A percentile compares a stretch with the other conserved stretches of the same genome.
These are phyloP conservation scores for Cercospora brassicicola DNA, from an alignment of 2,329 filamentous ascomycete genomes.

Conservation along the genomic window DNA sequence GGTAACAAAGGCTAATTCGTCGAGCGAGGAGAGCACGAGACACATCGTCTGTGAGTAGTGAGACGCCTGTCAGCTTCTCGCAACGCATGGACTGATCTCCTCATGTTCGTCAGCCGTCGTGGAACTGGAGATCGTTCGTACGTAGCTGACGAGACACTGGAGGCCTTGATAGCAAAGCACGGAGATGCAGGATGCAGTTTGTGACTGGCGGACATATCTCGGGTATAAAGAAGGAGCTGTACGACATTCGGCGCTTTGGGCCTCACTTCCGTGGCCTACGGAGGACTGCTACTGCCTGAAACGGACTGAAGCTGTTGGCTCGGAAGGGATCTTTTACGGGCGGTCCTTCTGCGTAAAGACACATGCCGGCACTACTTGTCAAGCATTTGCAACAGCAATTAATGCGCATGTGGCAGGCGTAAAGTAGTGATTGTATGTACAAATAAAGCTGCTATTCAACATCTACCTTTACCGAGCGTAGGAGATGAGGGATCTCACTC, in stretches of 20 bases:
- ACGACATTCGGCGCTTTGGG: background rate
- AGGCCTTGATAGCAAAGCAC: background rate
- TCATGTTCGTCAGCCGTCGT: background rate
- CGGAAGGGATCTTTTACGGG: background rate
- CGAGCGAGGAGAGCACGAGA: background rate
- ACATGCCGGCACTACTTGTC: background rate
- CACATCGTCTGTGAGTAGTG: background rate
- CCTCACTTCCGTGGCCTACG: background rate
- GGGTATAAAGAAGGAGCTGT: background rate
- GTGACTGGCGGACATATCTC: background rate
- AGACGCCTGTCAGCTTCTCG: background rate
- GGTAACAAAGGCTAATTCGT: background rate
- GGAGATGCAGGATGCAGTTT: background rate
- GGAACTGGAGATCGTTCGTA: background rate
- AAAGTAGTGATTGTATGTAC: background rate
- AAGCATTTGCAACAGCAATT: background rate
- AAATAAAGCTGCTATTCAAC: background rate
- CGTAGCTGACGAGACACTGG: background rate
- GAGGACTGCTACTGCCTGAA: background rate
- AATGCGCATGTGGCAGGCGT: background rate
- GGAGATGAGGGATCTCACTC: background rate
- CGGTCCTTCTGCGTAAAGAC: background rate
- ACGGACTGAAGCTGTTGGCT: background rate
- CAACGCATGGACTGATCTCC: background rate
- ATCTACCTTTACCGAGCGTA: background rate